Evolutionary conservation across 805 yeast genomes (phyloP).

Genomic region (Cephaloascus fragrans): DNA sequence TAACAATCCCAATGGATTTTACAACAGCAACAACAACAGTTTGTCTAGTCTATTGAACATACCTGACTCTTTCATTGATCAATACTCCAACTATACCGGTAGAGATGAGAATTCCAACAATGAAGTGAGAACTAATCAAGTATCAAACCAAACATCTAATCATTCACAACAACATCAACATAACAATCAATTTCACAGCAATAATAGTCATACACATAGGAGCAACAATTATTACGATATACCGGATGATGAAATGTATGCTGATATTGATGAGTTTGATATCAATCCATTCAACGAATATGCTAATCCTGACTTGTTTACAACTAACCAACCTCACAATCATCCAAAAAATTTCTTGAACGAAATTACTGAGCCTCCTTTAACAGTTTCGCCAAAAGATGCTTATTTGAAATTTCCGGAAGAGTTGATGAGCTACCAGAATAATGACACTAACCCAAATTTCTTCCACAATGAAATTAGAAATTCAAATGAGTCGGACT

Average conservation of each 20-base stretch:
- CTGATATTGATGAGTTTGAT: slow-evolving; percentile 1
- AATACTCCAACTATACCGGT: slow-evolving; percentile 6
- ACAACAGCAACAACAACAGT: slow-evolving; percentile 7
- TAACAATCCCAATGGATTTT: not conserved
- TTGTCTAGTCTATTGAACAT: slow-evolving; percentile 19
- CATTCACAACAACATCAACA: slow-evolving; percentile 2
- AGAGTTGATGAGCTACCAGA: slow-evolving; percentile 4
- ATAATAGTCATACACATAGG: slow-evolving; percentile 12
- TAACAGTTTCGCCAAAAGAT: slow-evolving; percentile 8
- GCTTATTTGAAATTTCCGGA: slow-evolving; percentile 8
- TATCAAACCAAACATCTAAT: not conserved
- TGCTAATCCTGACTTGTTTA: slow-evolving; percentile 26
- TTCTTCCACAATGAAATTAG: not conserved
- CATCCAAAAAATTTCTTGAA: slow-evolving; percentile 1
- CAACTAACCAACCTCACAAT: slow-evolving; percentile 2
- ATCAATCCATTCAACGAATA: slow-evolving; percentile 27
- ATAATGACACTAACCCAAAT: not conserved
- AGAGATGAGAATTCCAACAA: not conserved
- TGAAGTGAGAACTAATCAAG: too few relatives aligned
- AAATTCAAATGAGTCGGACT: slow-evolving; percentile 1
- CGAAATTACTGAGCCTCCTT: slow-evolving; percentile 5
- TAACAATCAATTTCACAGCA: slow-evolving; percentile 5
- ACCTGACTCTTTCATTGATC: slow-evolving; percentile 20
- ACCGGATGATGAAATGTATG: not conserved
- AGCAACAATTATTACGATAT: slow-evolving; percentile 12